Base-by-base conservation (phyloP, 2,329 filamentous ascomycete genomes). In the Botrytis deweyae region DNA sequence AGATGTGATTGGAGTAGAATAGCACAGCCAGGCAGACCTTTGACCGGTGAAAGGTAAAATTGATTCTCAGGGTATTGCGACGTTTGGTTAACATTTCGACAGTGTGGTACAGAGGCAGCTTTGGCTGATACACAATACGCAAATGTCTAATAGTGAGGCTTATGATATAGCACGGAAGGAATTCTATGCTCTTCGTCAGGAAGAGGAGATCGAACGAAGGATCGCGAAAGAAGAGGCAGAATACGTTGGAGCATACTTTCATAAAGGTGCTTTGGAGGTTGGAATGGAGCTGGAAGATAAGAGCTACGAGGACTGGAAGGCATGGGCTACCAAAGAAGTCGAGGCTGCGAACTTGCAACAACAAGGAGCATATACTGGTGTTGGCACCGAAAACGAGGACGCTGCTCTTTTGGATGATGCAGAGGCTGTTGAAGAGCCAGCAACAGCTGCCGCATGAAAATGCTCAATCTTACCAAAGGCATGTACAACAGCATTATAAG, bases 51-150 rank as follows among this genome's bases (percentile, higher is more conserved):
- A 85, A 92, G 91, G 94, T 96, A 83, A 79, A 85, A 65, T 64
- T 14, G 18, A 65, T 10, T 46, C 36, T 52, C 38, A 36, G 44
- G 42, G 20, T 72, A 40, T 42, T 40, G 36, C 20, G 29, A 22
- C 40, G 55, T 20, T 18, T 69, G 36, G 59, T 63, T 61, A 33
- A 46, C 52, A 33, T 42, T 67, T 61, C 75, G 79, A 73, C 80
- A 98, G 95, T 82, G 96, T 98, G 74, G 90, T 98, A 14, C 95
- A 98, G 84, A 91, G 95, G 76, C 95, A 98, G 82, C 82, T 96
- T 74, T 97, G 91, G 88, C 87, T 98, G 75, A 93, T 97, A 85
- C 83, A 92, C 72, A 89, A 89, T 76, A 79, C 86, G 14, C 83
- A 82, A 10, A 87, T 93, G 81, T 87, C 86, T 68, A 88, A 88